Evolutionary conservation across 225 moss, liverwort and hornwort species (phyloP).

Genomic region (Pleurozium schreberi): DNA sequence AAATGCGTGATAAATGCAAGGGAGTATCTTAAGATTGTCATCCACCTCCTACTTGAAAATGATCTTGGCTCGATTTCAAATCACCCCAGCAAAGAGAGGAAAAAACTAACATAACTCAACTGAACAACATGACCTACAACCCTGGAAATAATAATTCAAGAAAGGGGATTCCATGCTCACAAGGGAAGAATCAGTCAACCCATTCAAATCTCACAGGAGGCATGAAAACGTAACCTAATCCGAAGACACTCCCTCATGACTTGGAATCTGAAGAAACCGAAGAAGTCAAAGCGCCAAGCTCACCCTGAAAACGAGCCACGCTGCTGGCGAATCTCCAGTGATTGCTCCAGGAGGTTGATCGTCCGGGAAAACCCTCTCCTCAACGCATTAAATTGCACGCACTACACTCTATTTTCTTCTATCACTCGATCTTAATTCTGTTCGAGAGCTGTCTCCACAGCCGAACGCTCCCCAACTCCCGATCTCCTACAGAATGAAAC

Average conservation of each 20-base stretch:
- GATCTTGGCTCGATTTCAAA: not conserved
- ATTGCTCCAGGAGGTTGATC: conserved; percentile 31
- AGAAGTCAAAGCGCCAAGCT: not conserved
- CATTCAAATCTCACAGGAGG: not conserved
- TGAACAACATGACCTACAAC: not conserved
- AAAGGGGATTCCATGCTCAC: not conserved
- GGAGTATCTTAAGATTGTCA: not conserved
- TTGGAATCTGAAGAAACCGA: not conserved
- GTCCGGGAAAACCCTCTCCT: conserved; percentile 55
- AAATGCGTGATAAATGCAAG: not conserved
- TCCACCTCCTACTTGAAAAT: not conserved
- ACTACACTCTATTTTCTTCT: conserved; percentile 45
- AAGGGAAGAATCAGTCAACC: not conserved
- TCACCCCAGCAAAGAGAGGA: not conserved
- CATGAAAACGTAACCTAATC: not conserved
- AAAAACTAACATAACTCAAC: not conserved
- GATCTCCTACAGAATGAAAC: not conserved
- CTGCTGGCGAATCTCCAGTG: conserved; percentile 24
- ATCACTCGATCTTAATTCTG: conserved; percentile 33
- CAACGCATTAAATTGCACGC: conserved; percentile 44
- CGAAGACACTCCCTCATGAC: not conserved
- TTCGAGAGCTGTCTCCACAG: not conserved
- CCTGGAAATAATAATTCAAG: not conserved
- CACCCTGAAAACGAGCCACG: conserved; percentile 14
- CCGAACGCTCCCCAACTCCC: not conserved